Evolutionary conservation across 169 alveolate species (phyloP).

Genomic region (Plasmodium malariae): DNA sequence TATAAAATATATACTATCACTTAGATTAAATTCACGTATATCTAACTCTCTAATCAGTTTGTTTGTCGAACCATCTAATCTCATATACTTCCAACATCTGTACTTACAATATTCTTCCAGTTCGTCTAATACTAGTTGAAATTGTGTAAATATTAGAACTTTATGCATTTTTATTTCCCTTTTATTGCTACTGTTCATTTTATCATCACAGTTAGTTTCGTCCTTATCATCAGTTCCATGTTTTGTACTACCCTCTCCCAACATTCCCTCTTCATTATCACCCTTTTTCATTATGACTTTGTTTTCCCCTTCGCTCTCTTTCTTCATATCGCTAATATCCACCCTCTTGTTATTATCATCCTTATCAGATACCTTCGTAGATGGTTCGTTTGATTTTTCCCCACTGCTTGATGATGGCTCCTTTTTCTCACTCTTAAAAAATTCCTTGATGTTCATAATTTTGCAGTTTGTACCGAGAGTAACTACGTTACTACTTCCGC

Average conservation of each 20-base stretch:
- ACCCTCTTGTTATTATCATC: slow-evolving; percentile 14
- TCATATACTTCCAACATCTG: slow-evolving; percentile 93
- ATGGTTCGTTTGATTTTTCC: slow-evolving; percentile 22
- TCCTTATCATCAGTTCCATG: neutral
- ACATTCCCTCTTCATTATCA: neutral
- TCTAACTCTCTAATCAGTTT: slow-evolving; percentile 92
- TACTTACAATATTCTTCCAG: slow-evolving; percentile 91
- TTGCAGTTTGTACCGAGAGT: slow-evolving; percentile 20
- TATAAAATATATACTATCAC: slow-evolving; percentile 87
- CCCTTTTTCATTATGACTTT: neutral
- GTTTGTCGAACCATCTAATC: slow-evolving; percentile 93
- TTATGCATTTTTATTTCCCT: slow-evolving; percentile 86
- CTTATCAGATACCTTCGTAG: slow-evolving; percentile 52
- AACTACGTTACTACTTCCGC: slow-evolving; percentile 9
- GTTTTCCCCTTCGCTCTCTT: slow-evolving; percentile 5
- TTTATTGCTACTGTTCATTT: neutral
- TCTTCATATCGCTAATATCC: neutral
- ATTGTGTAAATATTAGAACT: slow-evolving; percentile 92
- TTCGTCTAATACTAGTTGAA: slow-evolving; percentile 92
- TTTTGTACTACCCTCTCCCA: neutral
- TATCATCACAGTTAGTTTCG: neutral
- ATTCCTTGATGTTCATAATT: slow-evolving; percentile 67
- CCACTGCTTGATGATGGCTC: slow-evolving; percentile 9
- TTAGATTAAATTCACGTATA: slow-evolving; percentile 90
- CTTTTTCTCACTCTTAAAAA: slow-evolving; percentile 43